These are phyloP conservation scores for Taphrina pruni DNA, from an alignment of 1,139 yeast genomes.

Conservation along the genomic window DNA sequence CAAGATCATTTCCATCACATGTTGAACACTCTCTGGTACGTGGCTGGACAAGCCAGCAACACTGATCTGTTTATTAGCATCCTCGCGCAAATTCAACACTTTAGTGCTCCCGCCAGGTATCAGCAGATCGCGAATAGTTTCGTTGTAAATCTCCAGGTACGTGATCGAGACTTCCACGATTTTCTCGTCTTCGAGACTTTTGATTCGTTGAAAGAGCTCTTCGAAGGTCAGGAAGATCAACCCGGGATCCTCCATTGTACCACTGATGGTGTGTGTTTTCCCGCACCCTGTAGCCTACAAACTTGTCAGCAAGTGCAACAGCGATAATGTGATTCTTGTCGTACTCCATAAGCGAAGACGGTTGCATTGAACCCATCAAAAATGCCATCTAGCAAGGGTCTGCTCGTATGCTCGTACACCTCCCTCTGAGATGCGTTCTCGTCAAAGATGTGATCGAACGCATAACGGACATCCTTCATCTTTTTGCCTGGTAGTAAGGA, in stretches of 20 bases:
- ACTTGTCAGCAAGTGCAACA: not conserved
- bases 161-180: conserved; percentile 63
- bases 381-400: conserved; percentile 67
- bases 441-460: conserved; percentile 76
- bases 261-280: conserved; percentile 89
- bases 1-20: conserved; percentile 65
- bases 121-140: conserved; percentile 76
- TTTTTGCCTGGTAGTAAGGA: conserved; percentile 56
- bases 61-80: conserved; percentile 66
- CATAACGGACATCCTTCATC: conserved; percentile 45
- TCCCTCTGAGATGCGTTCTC: conserved; percentile 58
- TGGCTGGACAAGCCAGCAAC: conserved; percentile 76
- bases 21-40: conserved; percentile 55
- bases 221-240: conserved; percentile 75
- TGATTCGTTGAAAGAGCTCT: conserved; percentile 65
- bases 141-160: conserved; percentile 90
- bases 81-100: conserved; percentile 69
- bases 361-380: conserved; percentile 87
- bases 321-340: not conserved
- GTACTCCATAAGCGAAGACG: conserved; percentile 84
- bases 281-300: conserved; percentile 88
- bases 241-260: conserved; percentile 71
- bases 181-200: conserved; percentile 49
- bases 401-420: conserved; percentile 66
- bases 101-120: conserved; percentile 54